These are phyloP conservation scores for Plectosphaerella sp. DNA, from an alignment of 2,329 filamentous ascomycete genomes.

Conservation along the genomic window DNA sequence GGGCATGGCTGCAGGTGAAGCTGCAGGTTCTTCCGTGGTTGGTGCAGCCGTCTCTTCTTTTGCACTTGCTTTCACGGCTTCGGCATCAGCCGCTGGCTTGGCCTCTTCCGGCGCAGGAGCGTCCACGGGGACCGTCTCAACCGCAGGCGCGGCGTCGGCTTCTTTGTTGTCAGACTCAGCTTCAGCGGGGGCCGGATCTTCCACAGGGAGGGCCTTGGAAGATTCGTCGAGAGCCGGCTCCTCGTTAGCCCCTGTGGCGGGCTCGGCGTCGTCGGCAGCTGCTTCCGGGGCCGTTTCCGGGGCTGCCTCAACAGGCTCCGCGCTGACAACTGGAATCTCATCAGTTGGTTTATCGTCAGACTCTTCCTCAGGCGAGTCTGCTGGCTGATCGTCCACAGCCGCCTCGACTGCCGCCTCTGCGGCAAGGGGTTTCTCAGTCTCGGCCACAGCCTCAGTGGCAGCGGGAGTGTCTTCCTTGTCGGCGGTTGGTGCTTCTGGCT, in stretches of 20 bases:
- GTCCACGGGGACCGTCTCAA: not conserved
- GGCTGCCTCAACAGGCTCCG: not conserved
- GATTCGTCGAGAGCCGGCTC: not conserved
- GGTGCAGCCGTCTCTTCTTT: not conserved
- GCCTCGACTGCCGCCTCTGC: not conserved
- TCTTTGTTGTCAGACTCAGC: not conserved
- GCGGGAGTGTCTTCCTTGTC: not conserved
- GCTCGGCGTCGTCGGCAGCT: not conserved
- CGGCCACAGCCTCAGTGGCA: not conserved
- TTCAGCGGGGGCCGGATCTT: not conserved
- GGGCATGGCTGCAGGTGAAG: not conserved
- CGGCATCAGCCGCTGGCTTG: not conserved
- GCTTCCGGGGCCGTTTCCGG: not conserved
- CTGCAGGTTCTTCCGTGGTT: not conserved
- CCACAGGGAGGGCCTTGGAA: not conserved
- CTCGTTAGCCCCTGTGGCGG: not conserved
- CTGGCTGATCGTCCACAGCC: too few relatives aligned
- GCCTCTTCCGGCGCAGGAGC: not conserved
- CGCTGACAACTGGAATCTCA: not conserved
- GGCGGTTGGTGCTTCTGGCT: not conserved
- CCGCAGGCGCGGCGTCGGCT: not conserved
- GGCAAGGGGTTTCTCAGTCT: not conserved
- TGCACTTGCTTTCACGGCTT: not conserved
- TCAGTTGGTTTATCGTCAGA: too few relatives aligned
- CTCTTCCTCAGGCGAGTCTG: too few relatives aligned